phyloP scores from a whole-genome alignment of 208 protist species.

The Phytomonas sp. region DNA sequence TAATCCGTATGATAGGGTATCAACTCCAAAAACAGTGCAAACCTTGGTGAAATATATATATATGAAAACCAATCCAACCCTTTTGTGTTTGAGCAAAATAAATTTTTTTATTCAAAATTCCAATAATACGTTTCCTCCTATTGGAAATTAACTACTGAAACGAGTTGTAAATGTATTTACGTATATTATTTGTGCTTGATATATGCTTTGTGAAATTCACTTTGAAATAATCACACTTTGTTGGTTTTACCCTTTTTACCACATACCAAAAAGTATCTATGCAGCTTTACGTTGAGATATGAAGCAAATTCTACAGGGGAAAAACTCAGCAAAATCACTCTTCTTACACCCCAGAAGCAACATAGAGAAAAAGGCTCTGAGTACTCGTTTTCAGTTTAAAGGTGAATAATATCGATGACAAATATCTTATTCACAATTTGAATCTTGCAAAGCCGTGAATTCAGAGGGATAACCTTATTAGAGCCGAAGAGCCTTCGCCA shows the following conservation, averaged over 20 bases:
- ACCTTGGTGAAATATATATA: neutral
- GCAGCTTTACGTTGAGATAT: neutral
- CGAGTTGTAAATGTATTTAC: neutral
- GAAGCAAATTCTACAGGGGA: neutral
- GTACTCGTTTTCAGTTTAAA: neutral
- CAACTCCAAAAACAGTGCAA: neutral
- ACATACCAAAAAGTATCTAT: neutral
- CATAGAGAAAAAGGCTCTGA: neutral
- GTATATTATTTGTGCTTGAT: neutral
- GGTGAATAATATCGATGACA: neutral
- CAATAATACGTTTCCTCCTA: neutral
- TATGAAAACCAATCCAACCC: neutral
- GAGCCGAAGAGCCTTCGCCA: neutral
- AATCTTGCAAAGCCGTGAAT: neutral
- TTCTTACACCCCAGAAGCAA: neutral
- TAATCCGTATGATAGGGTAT: neutral
- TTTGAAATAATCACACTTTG: neutral
- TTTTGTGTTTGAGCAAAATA: neutral
- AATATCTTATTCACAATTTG: neutral
- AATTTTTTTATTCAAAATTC: neutral
- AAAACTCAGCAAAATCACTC: neutral
- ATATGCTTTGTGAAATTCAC: slow-evolving; percentile 1
- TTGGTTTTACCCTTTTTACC: neutral
- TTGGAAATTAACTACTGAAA: neutral
- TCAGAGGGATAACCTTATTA: neutral